Percentiles rank a stretch among this genome's conserved stretches.
These are phyloP conservation scores for Scleroderma citrinum DNA, from an alignment of 768 basidiomycete species.

Conservation along the genomic window DNA sequence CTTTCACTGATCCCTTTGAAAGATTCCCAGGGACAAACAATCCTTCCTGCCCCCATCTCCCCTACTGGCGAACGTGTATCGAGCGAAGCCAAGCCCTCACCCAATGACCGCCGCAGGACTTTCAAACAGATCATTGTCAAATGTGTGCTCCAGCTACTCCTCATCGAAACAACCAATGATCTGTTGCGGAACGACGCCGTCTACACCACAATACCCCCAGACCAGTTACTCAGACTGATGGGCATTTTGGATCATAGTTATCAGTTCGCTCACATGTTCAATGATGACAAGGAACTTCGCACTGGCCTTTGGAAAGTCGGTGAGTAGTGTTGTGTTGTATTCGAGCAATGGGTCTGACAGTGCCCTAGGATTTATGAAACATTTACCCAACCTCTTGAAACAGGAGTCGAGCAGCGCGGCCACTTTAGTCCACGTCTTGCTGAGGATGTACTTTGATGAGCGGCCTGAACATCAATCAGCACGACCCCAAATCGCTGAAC, in stretches of 20 bases:
- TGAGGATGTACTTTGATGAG: constrained; percentile 91
- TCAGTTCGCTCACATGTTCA: constrained; percentile 95
- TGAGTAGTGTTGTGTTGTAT: constrained; percentile 37
- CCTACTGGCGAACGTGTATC: constrained; percentile 56
- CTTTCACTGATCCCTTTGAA: constrained; percentile 9
- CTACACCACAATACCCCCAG: constrained; percentile 89
- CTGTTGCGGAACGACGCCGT: constrained; percentile 88
- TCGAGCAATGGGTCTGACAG: constrained; percentile 4
- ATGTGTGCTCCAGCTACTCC: constrained; percentile 92
- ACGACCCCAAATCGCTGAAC: constrained; percentile 71
- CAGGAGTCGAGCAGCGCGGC: constrained; percentile 98
- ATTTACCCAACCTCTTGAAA: constrained; percentile 93
- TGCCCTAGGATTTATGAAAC: constrained; percentile 95
- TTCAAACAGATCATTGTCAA: constrained; percentile 99
- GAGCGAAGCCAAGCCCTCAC: constrained; percentile 45
- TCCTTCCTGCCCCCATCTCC: constrained; percentile 85
- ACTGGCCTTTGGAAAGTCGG: constrained; percentile 99
- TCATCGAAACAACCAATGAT: constrained; percentile 97
- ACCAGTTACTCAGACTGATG: constrained; percentile 90
- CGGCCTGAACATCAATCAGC: constrained; percentile 84
- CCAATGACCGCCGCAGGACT: constrained; percentile 69
- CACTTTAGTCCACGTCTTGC: constrained; percentile 84
- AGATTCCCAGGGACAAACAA: constrained; percentile 63
- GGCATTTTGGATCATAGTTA: constrained; percentile 95
- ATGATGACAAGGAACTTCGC: constrained; percentile 95